Evolutionary conservation across 2,329 filamentous ascomycete genomes (phyloP), one percentile per base, ranked within the genome.

Genomic region (Penicillium digitatum): DNA sequence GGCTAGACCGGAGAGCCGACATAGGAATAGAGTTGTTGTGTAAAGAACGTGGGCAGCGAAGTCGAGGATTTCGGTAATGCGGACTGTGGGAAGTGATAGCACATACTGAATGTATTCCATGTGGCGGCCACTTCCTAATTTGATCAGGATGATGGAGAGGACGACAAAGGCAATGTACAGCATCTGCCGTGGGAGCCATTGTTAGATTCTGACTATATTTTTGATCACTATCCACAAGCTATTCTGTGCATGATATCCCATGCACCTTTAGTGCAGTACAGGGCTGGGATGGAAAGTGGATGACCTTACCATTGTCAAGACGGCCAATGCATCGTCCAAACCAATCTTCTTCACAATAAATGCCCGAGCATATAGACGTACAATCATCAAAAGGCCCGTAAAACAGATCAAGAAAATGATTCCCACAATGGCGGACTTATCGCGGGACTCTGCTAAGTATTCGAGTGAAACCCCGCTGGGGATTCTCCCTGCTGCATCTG

Each of bases 11-110:
- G 80, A 82, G 1, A 81, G 63, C 12, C 80, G 78, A 55, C 80
- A 81, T 11, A 79, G 61, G 26, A 81, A 70, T 2, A 82, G 71
- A 2, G 80, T 73, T 0, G 75, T 76, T 1, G 79, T 80, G 62
- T 82, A 82, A 55, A 82, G 63, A 22, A 82, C 73, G 62, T 82
- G 80, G 16, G 79, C 78, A 34, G 67, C 65, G 46, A 80, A 81
- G 61, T 82, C 80, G 54, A 79, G 67, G 0, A 79, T 62, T 60
- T 82, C 76, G 0, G 77, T 79, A 10, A 67, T 16, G 34, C 76
- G 69, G 31, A 80, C 69, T 0, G 71, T 74, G 3, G 69, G 54
- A 43, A 77, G 62, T 20, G 75, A 65, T 39, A 81, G 68, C 4
- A 81, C 76, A 62, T 80, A 79, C 63, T 78, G 64, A 31, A 68